A percentile compares a stretch with the other conserved stretches of the same genome.
phyloP scores from a whole-genome alignment of 202 grass and related monocot genomes.

The Zoysia matrella region DNA sequence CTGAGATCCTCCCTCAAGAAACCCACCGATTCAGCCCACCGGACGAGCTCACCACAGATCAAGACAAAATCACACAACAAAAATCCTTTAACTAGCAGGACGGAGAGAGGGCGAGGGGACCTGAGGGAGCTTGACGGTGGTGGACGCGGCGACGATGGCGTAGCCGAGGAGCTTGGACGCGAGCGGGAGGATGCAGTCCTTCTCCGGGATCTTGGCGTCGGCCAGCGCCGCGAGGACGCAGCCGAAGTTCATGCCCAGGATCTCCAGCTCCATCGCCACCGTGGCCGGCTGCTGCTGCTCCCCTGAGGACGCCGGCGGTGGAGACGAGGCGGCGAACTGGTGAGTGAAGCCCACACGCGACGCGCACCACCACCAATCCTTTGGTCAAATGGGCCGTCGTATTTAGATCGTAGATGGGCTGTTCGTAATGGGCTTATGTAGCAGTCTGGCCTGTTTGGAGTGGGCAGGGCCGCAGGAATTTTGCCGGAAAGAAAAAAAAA shows the following conservation, averaged over 20 bases:
- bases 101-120: constrained; percentile 26
- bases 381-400: neutral
- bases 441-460: neutral
- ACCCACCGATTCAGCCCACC: constrained; percentile 1
- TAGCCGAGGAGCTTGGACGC: constrained; percentile 93
- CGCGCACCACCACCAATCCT: too few relatives aligned
- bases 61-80: neutral
- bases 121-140: constrained; percentile 95
- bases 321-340: neutral
- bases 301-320: neutral
- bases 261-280: constrained; percentile 78
- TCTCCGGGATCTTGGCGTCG: constrained; percentile 71
- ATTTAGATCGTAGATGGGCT: neutral
- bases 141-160: constrained; percentile 94
- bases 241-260: constrained; percentile 86
- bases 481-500: too few relatives aligned
- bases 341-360: neutral
- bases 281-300: neutral
- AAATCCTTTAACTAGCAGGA: neutral
- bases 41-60: constrained; percentile 34
- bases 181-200: constrained; percentile 80
- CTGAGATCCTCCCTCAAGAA: constrained; percentile 21
- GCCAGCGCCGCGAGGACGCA: constrained; percentile 70
- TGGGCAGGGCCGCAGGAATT: neutral
- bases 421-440: neutral